phyloP scores from a whole-genome alignment of 495 filamentous ascomycete genomes.

The Filosporella fistucella region DNA sequence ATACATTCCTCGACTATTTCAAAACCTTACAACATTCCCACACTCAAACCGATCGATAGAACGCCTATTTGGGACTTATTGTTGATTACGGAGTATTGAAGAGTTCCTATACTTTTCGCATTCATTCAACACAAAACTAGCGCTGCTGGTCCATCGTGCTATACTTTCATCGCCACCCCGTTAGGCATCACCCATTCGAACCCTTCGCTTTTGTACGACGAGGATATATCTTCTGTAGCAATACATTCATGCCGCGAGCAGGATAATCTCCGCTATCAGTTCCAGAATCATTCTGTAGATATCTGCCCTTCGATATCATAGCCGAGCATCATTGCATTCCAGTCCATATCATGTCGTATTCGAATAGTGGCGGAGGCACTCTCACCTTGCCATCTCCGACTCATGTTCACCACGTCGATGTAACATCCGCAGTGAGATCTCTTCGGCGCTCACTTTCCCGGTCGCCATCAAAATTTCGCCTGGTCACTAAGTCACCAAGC shows the following conservation, averaged over 20 bases:
- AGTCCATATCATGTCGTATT: constrained; percentile 33
- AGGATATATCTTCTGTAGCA: too few species aligned
- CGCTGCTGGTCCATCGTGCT: neutral
- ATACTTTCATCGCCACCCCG: neutral
- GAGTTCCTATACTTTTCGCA: neutral
- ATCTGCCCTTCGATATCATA: constrained; percentile 13
- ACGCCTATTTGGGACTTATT: neutral
- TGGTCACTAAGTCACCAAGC: constrained; percentile 49
- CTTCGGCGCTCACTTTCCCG: constrained; percentile 79
- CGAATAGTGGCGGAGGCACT: constrained; percentile 61
- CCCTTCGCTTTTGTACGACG: too few species aligned
- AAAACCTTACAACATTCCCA: constrained; percentile 2
- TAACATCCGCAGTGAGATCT: constrained; percentile 69
- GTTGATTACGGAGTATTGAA: neutral
- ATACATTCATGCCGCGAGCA: constrained; percentile 18
- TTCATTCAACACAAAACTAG: neutral
- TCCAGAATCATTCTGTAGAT: constrained; percentile 7
- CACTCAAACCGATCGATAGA: constrained; percentile 1
- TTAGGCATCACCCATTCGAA: too few species aligned
- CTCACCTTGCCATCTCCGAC: constrained; percentile 80
- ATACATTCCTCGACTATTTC: constrained; percentile 13
- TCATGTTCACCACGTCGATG: constrained; percentile 73
- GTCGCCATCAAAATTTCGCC: constrained; percentile 79
- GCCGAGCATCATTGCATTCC: constrained; percentile 10
- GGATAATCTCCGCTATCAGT: constrained; percentile 11